These are phyloP conservation scores for Vinca minor DNA, from an alignment of 257 asterid genomes.

Conservation along the genomic window DNA sequence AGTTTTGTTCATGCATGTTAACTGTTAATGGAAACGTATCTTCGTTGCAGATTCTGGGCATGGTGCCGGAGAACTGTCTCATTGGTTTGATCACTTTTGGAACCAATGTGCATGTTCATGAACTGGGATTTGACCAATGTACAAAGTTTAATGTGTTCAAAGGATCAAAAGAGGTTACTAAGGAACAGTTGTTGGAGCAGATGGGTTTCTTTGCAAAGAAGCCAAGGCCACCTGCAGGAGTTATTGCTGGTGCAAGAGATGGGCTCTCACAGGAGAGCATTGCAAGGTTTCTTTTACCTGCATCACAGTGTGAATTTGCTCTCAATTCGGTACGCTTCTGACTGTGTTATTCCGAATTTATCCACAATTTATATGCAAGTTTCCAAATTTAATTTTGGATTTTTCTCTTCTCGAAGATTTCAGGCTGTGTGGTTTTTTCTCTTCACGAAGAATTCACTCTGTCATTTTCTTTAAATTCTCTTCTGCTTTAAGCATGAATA, in stretches of 20 bases:
- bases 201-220: conserved; percentile 84
- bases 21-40: conserved; percentile 4
- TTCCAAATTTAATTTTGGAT: background rate
- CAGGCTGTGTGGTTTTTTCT: background rate
- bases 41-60: conserved; percentile 69
- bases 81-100: conserved; percentile 90
- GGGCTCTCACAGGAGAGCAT: conserved; percentile 90
- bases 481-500: background rate
- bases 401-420: background rate
- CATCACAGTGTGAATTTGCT: conserved; percentile 90
- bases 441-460: no score
- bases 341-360: conserved; percentile 14
- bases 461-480: background rate
- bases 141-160: conserved; percentile 93
- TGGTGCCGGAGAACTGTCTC: conserved; percentile 86
- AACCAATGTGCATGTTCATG: conserved; percentile 84
- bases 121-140: conserved; percentile 84
- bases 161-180: conserved; percentile 85
- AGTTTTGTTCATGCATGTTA: background rate
- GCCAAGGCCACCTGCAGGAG: conserved; percentile 76
- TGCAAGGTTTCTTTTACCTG: conserved; percentile 87
- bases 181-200: conserved; percentile 87
- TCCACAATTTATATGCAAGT: background rate
- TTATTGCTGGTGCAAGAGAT: conserved; percentile 89
- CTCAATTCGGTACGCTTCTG: conserved; percentile 65